Conservation (phyloP, 306 rosid species). For the Castanopsis chinensis region DNA sequence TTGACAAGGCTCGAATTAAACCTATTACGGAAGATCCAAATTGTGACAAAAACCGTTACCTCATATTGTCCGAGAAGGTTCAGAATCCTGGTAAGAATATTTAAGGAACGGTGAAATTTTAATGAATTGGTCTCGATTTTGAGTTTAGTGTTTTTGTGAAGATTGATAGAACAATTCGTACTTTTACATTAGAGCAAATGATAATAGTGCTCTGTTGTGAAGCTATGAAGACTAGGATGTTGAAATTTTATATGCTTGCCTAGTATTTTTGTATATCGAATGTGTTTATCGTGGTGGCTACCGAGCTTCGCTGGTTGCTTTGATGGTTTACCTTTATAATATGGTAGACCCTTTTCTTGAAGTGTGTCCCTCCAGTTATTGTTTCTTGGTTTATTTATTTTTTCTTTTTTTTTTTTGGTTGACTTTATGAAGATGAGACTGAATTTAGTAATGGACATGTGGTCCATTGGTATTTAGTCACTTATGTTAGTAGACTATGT, state of each 20-base stretch:
- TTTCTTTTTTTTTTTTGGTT: background rate
- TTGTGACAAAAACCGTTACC: constrained; percentile 59
- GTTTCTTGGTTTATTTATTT: background rate
- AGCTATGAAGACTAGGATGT: background rate
- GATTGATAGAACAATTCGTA: background rate
- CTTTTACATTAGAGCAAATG: too few species aligned
- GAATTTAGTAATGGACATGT: background rate
- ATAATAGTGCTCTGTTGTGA: background rate
- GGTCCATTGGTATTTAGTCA: background rate
- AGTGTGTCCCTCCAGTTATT: background rate
- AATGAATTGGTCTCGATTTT: background rate
- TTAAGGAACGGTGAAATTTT: background rate
- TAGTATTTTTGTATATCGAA: background rate
- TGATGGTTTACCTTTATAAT: background rate
- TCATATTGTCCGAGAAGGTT: constrained; percentile 66
- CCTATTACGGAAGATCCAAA: constrained; percentile 82
- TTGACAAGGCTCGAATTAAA: constrained; percentile 81
- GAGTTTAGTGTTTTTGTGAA: background rate
- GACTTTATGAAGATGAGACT: background rate
- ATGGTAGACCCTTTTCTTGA: background rate
- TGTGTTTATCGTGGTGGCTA: background rate
- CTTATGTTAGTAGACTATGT: background rate
- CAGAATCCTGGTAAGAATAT: constrained; percentile 52
- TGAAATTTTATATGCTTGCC: background rate
- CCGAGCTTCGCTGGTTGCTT: background rate